Evolutionary conservation across 1,139 yeast species (phyloP).

Genomic region (Yamadazyma jaroonii): DNA sequence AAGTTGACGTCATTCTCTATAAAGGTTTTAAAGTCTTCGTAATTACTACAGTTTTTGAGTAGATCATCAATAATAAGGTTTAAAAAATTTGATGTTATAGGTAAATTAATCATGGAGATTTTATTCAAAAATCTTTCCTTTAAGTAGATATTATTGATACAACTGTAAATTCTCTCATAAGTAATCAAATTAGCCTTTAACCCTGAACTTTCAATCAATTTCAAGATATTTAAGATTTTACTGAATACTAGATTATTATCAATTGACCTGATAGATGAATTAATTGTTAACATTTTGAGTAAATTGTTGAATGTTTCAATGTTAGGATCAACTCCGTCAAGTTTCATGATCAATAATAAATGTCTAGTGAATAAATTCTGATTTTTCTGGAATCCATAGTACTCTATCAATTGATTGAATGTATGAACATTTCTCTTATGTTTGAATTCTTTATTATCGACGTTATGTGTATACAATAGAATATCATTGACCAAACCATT

Average conservation of each 20-base stretch:
- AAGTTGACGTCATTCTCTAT: conserved; percentile 33
- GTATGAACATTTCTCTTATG: conserved; percentile 34
- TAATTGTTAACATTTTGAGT: conserved; percentile 30
- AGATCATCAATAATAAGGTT: conserved; percentile 37
- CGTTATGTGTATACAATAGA: conserved; percentile 37
- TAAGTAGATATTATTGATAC: conserved; percentile 35
- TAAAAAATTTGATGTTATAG: conserved; percentile 30
- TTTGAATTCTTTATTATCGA: conserved; percentile 29
- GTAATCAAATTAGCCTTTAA: conserved; percentile 36
- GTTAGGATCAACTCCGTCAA: conserved; percentile 42
- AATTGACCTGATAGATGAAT: conserved; percentile 31
- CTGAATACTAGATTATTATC: conserved; percentile 30
- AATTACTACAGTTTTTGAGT: conserved; percentile 23
- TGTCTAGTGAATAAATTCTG: conserved; percentile 45
- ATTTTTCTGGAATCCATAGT: conserved; percentile 41
- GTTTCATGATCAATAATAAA: conserved; percentile 38
- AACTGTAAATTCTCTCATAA: conserved; percentile 38
- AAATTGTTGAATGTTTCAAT: conserved; percentile 40
- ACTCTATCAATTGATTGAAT: conserved; percentile 40
- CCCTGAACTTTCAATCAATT: conserved; percentile 24
- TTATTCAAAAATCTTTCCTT: conserved; percentile 36
- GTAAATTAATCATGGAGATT: conserved; percentile 30
- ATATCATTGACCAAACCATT: conserved; percentile 40
- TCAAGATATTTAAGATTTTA: conserved; percentile 30
- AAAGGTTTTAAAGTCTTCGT: conserved; percentile 28